These are phyloP conservation scores for Coemansia sp. DNA, from an alignment of 192 early-diverging fungal species.

Conservation along the genomic window DNA sequence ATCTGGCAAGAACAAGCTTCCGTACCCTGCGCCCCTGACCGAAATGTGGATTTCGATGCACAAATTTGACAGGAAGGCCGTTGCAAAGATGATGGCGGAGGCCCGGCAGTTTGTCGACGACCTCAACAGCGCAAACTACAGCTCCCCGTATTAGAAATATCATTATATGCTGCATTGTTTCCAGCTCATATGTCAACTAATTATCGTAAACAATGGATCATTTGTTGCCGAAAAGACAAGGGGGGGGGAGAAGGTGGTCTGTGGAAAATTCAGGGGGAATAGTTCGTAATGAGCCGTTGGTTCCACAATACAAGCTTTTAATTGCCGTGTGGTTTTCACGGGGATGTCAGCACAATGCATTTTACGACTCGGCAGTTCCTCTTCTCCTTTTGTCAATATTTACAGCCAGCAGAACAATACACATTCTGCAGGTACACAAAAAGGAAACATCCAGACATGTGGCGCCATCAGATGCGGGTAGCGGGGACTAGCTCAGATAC, in stretches of 20 bases:
- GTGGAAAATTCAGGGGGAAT: too few relatives aligned
- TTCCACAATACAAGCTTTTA: too few relatives aligned
- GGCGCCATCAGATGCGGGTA: background rate
- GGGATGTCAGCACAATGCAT: background rate
- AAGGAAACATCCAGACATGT: background rate
- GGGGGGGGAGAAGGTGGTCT: too few relatives aligned
- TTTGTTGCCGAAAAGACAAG: too few relatives aligned
- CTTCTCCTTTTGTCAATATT: background rate
- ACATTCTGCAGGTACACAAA: background rate
- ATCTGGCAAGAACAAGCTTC: slow-evolving; percentile 17
- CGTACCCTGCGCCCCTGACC: slow-evolving; percentile 36
- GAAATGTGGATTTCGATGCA: slow-evolving; percentile 53
- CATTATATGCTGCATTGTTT: background rate
- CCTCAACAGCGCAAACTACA: slow-evolving; percentile 41
- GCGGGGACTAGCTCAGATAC: background rate
- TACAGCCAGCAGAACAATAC: background rate
- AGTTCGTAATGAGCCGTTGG: too few relatives aligned
- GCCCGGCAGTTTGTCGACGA: slow-evolving; percentile 46
- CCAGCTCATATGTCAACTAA: background rate
- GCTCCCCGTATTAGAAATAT: slow-evolving; percentile 34
- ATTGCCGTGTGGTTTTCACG: too few relatives aligned
- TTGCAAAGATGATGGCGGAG: slow-evolving; percentile 32
- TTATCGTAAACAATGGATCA: too few relatives aligned
- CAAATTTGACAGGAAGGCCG: slow-evolving; percentile 27
- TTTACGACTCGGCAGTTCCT: background rate